phyloP scores from a whole-genome alignment of 1,139 yeast genomes.

The Saccharomyces hybrid region DNA sequence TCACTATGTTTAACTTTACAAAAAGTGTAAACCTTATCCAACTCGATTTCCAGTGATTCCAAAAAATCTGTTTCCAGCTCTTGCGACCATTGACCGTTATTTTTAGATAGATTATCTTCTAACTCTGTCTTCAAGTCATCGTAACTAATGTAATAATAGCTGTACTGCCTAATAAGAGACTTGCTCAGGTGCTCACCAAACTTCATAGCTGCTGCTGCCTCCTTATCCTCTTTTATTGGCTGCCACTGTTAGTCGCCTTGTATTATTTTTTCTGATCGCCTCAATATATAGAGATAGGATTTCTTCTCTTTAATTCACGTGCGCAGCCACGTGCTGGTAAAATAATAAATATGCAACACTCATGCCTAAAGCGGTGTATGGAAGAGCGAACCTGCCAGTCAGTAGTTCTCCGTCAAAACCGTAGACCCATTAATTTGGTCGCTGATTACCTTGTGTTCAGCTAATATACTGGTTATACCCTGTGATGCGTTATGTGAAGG shows the following conservation, averaged over 20 bases:
- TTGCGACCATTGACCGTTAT: slow-evolving; percentile 59
- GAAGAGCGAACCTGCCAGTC: not conserved
- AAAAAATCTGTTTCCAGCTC: slow-evolving; percentile 76
- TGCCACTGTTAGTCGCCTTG: too few species aligned
- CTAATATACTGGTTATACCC: too few species aligned
- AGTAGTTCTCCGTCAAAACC: not conserved
- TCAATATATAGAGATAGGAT: not conserved
- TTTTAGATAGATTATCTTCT: slow-evolving; percentile 53
- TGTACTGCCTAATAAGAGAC: slow-evolving; percentile 73
- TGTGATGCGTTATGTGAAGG: too few species aligned
- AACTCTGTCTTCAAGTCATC: slow-evolving; percentile 81
- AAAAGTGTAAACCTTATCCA: slow-evolving; percentile 86
- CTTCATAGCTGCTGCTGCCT: slow-evolving; percentile 29
- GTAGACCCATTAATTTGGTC: too few species aligned
- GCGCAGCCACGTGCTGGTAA: not conserved
- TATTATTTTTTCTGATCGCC: not conserved
- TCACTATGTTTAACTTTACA: slow-evolving; percentile 83
- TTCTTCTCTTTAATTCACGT: not conserved
- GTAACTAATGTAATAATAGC: slow-evolving; percentile 81
- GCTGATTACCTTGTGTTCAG: too few species aligned
- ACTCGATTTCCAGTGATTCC: slow-evolving; percentile 63
- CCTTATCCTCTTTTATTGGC: not conserved
- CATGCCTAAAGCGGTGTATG: not conserved
- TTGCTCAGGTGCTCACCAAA: slow-evolving; percentile 72
- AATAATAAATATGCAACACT: not conserved